Evolutionary conservation across 768 basidiomycete species (phyloP), one percentile per base, ranked within the genome.

Genomic region (Tephrocybe sp.): DNA sequence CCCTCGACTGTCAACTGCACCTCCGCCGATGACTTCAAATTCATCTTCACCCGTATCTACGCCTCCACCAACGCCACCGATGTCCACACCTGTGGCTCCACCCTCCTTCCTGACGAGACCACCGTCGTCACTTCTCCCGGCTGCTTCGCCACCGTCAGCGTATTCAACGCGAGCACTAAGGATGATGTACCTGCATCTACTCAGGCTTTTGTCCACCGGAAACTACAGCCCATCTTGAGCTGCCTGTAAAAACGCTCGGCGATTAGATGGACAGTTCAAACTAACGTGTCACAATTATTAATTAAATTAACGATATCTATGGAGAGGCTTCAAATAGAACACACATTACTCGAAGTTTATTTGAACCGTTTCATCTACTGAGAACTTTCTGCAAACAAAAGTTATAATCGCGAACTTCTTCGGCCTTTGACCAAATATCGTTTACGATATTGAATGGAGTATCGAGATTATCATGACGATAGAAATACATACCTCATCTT

Each of bases 71-170:
- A 55, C 6, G 68, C 68, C 5, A 65, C 58, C 30, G 78, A 82
- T 55, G 73, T 79, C 14, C 54, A 58, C 30, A 75, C 73, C 3
- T 82, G 79, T 57, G 77, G 77, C 10, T 66, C 67, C 12, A 70
- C 59, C 26, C 64, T 66, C 28, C 63, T 81, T 30, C 74, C 78
- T 1, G 68, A 65, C 23, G 80, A 82, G 64, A 65, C 65, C 20
- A 66, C 62, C 4, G 73, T 74, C 3, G 65, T 78, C 17, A 60
- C 45, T 15, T 48, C 58, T 10, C 12, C 26, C 36, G 74, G 77
- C 4, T 80, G 78, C 55, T 73, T 72, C 54, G 73, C 68, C 4
- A 76, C 73, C 30, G 77, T 82, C 33, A 76, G 73, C 53, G 74
- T 76, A 14, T 71, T 77, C 51, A 66, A 75, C 51, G 76, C 73